phyloP scores from a whole-genome alignment of 2,329 filamentous ascomycete species.

The Talaromyces piceae region DNA sequence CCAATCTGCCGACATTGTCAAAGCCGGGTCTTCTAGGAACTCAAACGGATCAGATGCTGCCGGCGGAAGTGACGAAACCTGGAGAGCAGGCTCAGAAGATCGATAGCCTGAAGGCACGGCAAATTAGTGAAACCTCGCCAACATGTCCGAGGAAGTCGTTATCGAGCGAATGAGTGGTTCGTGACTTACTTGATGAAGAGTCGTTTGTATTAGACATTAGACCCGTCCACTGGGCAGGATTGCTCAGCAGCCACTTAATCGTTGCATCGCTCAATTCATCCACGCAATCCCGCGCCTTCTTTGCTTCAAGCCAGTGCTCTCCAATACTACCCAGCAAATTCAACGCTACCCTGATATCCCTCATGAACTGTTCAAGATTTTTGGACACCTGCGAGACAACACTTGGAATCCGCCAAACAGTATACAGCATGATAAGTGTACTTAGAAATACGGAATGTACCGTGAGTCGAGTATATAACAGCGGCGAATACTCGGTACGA shows the following conservation, averaged over 20 bases:
- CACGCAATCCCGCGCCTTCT: slow-evolving; percentile 24
- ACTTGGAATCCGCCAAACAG: slow-evolving; percentile 41
- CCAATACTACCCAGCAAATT: slow-evolving; percentile 46
- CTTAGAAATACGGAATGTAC: slow-evolving; percentile 45
- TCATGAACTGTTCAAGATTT: slow-evolving; percentile 34
- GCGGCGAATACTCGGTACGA: slow-evolving; percentile 27
- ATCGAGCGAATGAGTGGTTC: background rate
- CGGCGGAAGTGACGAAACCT: background rate
- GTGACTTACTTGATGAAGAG: background rate
- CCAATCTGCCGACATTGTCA: background rate
- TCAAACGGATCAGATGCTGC: background rate
- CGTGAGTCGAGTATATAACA: slow-evolving; percentile 44
- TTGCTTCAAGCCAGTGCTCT: slow-evolving; percentile 46
- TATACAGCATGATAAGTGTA: slow-evolving; percentile 46
- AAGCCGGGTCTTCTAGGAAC: background rate
- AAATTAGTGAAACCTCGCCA: background rate
- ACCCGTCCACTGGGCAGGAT: background rate
- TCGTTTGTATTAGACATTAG: background rate
- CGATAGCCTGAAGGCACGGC: background rate
- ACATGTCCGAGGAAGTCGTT: background rate
- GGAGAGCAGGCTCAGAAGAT: background rate
- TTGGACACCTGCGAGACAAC: slow-evolving; percentile 28
- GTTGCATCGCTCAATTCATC: slow-evolving; percentile 23
- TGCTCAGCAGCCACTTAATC: slow-evolving; percentile 16
- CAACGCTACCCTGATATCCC: slow-evolving; percentile 36